A percentile compares a stretch with the other conserved stretches of the same genome.
These are phyloP conservation scores for Carex scoparia DNA, from an alignment of 176 grass and related monocot species.

Conservation along the genomic window DNA sequence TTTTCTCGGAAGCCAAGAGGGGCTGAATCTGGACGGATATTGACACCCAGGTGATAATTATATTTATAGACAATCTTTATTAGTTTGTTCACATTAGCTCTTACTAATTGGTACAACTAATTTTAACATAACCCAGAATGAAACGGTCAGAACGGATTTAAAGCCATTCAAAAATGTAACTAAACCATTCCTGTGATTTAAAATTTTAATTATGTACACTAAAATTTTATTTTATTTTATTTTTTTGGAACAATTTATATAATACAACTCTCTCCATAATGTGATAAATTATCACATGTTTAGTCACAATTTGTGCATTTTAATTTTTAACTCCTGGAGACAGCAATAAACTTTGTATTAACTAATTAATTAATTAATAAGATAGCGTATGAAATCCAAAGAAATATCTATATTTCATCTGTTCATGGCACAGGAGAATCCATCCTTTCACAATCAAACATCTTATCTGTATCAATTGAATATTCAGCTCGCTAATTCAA, in stretches of 20 bases:
- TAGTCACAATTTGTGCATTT: too few relatives aligned
- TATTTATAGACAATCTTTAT: background rate
- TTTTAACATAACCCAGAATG: background rate
- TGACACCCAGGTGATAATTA: background rate
- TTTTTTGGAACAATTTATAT: too few relatives aligned
- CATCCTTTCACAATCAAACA: conserved; percentile 7
- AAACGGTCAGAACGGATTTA: too few relatives aligned
- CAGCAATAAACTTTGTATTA: background rate
- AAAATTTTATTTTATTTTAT: too few relatives aligned
- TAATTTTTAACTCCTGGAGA: too few relatives aligned
- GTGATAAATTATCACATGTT: too few relatives aligned
- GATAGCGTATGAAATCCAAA: background rate
- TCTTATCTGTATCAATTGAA: background rate
- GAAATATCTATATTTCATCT: background rate
- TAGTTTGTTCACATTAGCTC: too few relatives aligned
- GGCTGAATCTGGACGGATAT: background rate
- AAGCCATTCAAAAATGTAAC: too few relatives aligned
- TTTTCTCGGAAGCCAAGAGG: too few relatives aligned
- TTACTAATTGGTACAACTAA: background rate
- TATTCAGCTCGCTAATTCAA: background rate
- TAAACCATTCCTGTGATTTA: too few relatives aligned
- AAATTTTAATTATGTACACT: too few relatives aligned
- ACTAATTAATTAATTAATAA: background rate
- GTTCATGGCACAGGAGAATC: background rate
- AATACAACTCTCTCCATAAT: too few relatives aligned